Conservation (phyloP, 78 protist genomes). For the Monocercomonoides exilis region DNA sequence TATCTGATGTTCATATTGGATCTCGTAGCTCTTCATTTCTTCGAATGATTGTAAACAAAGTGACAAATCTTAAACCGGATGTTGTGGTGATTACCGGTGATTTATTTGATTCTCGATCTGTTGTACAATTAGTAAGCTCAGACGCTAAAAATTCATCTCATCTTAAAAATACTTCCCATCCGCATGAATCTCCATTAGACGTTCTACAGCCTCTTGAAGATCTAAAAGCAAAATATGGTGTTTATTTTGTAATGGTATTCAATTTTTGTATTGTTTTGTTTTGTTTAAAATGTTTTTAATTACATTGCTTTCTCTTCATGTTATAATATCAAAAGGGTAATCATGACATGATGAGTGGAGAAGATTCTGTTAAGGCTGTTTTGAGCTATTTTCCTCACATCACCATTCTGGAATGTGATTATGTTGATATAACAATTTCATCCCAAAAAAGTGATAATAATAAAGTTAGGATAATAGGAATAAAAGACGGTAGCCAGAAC, state of each 20-base stretch:
- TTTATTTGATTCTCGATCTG: background rate
- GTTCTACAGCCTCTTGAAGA: background rate
- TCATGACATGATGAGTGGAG: background rate
- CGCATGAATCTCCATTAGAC: background rate
- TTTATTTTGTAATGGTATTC: background rate
- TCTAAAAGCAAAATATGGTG: background rate
- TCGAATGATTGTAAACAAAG: background rate
- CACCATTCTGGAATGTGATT: background rate
- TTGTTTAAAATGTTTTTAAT: too few species aligned
- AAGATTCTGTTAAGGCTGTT: background rate
- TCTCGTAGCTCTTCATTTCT: background rate
- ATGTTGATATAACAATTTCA: background rate
- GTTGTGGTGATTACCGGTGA: background rate
- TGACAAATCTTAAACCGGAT: background rate
- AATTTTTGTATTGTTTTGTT: too few species aligned
- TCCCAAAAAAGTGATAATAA: too few species aligned
- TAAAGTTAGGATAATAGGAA: background rate
- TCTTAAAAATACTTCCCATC: too few species aligned
- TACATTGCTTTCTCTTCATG: too few species aligned
- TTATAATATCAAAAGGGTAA: background rate
- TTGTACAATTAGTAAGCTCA: too few species aligned
- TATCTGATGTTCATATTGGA: background rate
- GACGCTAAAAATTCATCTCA: too few species aligned
- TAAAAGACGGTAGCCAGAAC: background rate
- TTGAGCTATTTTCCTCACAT: background rate